Conservation (phyloP, 805 yeast species). For the Nakazawaea pomicola region DNA sequence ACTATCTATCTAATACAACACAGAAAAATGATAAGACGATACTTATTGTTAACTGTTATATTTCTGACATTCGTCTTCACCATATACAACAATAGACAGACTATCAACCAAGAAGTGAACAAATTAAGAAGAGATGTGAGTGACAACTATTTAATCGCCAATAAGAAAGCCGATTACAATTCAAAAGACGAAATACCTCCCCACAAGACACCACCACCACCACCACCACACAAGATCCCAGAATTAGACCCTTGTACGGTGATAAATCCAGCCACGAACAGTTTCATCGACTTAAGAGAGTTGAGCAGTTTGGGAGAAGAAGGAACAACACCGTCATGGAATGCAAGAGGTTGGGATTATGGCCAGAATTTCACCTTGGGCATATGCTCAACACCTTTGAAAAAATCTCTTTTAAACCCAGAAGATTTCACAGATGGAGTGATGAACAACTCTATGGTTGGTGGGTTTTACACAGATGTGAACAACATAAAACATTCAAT, state of each 20-base stretch:
- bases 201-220: no score
- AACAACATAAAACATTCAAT: slow-evolving; percentile 43
- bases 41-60: no score
- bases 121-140: slow-evolving; percentile 9
- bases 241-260: slow-evolving; percentile 36
- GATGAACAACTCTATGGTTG: slow-evolving; percentile 39
- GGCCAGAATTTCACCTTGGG: slow-evolving; percentile 70
- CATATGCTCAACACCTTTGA: slow-evolving; percentile 57
- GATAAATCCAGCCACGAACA: slow-evolving; percentile 36
- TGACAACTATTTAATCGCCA: slow-evolving; percentile 8
- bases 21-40: no score
- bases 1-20: no score
- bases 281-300: slow-evolving; percentile 40
- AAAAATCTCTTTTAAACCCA: slow-evolving; percentile 15
- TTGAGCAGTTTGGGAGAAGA: slow-evolving; percentile 26
- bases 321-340: slow-evolving; percentile 46
- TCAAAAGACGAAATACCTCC: slow-evolving; percentile 18
- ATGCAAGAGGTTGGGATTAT: slow-evolving; percentile 65
- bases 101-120: not conserved
- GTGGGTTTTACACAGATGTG: slow-evolving; percentile 51
- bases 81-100: no score
- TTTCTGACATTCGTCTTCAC: no score
- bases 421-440: slow-evolving; percentile 29
- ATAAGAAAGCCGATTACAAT: slow-evolving; percentile 17
- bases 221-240: slow-evolving; percentile 1